Evolutionary conservation across 148 eudicot species (phyloP).

Genomic region (Spergularia marina): DNA sequence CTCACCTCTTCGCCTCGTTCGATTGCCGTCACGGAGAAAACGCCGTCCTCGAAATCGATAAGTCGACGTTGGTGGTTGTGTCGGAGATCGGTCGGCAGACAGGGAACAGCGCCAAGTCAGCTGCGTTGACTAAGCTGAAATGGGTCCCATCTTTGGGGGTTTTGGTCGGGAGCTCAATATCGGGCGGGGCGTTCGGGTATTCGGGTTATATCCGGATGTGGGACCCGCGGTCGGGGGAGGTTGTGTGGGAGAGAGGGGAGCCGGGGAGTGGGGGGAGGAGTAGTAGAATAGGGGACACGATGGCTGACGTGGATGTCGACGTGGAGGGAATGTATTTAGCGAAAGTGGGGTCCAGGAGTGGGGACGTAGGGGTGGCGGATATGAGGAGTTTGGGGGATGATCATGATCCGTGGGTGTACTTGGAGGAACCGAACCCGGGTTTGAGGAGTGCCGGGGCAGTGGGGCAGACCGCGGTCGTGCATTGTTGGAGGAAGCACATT

Average conservation of each 20-base stretch:
- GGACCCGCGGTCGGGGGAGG: conserved; percentile 53
- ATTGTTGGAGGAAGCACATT: conserved; percentile 61
- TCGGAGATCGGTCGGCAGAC: conserved; percentile 59
- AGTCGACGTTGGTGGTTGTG: conserved; percentile 31
- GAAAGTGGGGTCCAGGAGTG: conserved; percentile 69
- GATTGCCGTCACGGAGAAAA: conserved; percentile 70
- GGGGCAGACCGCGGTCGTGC: conserved; percentile 37
- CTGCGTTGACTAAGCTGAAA: conserved; percentile 48
- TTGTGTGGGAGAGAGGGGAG: conserved; percentile 78
- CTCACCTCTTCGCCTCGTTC: conserved; percentile 45
- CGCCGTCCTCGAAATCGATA: conserved; percentile 49
- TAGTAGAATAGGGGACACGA: conserved; percentile 66
- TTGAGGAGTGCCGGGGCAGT: conserved; percentile 35
- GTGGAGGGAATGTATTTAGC: conserved; percentile 36
- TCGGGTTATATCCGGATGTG: conserved; percentile 70
- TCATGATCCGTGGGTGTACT: conserved; percentile 82
- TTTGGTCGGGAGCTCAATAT: conserved; percentile 50
- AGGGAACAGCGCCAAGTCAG: conserved; percentile 51
- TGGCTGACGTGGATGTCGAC: conserved; percentile 76
- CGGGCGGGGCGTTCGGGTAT: conserved; percentile 69
- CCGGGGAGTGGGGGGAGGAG: conserved; percentile 65
- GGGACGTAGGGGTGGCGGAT: conserved; percentile 80
- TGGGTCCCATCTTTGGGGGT: conserved; percentile 36
- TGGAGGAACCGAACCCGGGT: conserved; percentile 70
- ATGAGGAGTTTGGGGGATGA: conserved; percentile 59